phyloP scores from a whole-genome alignment of 352 stramenopile species.

The Pythium guiyangense region DNA sequence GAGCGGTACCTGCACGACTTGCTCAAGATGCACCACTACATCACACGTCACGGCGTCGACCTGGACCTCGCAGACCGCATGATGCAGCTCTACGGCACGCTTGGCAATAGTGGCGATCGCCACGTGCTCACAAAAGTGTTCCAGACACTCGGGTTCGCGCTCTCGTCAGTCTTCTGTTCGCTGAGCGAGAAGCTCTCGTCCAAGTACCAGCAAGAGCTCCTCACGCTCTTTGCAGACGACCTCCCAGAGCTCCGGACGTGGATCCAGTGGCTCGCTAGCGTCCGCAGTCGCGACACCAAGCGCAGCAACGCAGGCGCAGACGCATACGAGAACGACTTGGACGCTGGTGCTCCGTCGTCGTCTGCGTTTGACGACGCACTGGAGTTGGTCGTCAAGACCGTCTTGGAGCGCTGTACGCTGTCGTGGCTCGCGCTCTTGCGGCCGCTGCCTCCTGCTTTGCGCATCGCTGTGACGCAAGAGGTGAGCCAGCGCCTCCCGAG shows the following conservation, averaged over 20 bases:
- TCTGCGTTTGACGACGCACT: conserved; percentile 20
- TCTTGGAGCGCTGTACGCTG: conserved; percentile 35
- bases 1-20: conserved; percentile 55
- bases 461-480: conserved; percentile 30
- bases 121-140: conserved; percentile 47
- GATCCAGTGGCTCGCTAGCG: conserved; percentile 39
- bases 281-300: conserved; percentile 6
- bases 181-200: conserved; percentile 32
- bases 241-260: conserved; percentile 36
- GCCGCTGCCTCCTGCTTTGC: conserved; percentile 19
- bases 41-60: conserved; percentile 31
- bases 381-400: conserved; percentile 35
- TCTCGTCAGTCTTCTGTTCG: conserved; percentile 31
- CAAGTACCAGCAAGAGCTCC: conserved; percentile 52
- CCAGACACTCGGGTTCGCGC: conserved; percentile 33
- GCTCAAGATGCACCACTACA: conserved; percentile 54
- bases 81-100: conserved; percentile 34
- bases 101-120: conserved; percentile 39
- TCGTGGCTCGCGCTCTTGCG: conserved; percentile 41
- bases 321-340: background rate
- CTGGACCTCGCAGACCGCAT: conserved; percentile 17
- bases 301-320: conserved; percentile 1
- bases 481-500: conserved; percentile 17
- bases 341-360: no score
- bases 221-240: conserved; percentile 43